Evolutionary conservation across 441 rosid species (phyloP).

Genomic region (Populus trichocarpa): DNA sequence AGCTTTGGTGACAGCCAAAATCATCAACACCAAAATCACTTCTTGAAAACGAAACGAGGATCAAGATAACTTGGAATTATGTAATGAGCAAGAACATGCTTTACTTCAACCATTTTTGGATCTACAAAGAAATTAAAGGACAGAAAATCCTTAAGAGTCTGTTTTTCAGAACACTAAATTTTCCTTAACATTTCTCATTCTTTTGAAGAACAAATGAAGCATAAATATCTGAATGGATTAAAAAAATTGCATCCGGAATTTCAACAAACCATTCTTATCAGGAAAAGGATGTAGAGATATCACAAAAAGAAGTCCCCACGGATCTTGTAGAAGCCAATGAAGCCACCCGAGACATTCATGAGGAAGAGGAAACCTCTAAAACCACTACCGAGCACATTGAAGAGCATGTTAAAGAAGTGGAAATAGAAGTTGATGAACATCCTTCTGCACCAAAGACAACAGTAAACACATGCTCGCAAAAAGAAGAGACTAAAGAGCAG

Average conservation of each 20-base stretch:
- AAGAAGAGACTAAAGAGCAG: constrained; percentile 17
- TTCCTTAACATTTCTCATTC: not conserved
- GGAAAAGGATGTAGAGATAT: not conserved
- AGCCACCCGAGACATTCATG: not conserved
- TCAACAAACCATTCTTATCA: not conserved
- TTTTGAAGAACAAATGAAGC: not conserved
- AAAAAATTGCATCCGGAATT: no score
- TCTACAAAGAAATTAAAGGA: no score
- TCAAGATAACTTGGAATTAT: no score
- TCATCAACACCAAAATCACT: no score
- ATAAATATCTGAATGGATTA: not conserved
- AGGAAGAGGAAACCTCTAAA: not conserved
- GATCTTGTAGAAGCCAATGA: not conserved
- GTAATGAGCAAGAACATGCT: no score
- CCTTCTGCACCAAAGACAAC: constrained; percentile 10
- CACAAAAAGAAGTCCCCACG: not conserved
- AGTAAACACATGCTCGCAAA: constrained; percentile 18
- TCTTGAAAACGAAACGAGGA: no score
- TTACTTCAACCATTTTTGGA: no score
- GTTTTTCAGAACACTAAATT: not conserved
- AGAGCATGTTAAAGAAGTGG: constrained; percentile 17
- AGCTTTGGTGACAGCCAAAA: no score
- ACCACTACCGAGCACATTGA: constrained; percentile 18
- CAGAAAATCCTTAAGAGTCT: not conserved
- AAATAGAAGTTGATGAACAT: constrained; percentile 13